phyloP scores from a whole-genome alignment of 208 protist species.

The Angomonas ambiguus region DNA sequence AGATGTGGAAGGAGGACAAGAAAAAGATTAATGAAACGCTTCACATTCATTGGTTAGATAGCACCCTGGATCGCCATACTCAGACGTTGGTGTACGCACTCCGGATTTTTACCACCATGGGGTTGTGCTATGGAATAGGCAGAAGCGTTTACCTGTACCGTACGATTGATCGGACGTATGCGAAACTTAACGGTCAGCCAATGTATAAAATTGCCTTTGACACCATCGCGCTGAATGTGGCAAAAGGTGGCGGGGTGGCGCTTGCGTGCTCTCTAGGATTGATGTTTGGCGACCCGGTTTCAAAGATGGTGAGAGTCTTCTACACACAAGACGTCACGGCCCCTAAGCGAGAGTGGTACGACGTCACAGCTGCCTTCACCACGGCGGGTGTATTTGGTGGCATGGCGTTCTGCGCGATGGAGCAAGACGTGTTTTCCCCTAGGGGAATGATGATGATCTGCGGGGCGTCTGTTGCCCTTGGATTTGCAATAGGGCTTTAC shows the following conservation, averaged over 20 bases:
- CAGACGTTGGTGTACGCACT: constrained; percentile 50
- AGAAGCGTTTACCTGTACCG: constrained; percentile 75
- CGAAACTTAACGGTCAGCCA: constrained; percentile 79
- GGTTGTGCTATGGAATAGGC: constrained; percentile 72
- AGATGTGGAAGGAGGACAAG: constrained; percentile 72
- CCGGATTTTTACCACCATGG: constrained; percentile 62
- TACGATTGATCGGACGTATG: constrained; percentile 88
- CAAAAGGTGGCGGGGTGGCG: constrained; percentile 54
- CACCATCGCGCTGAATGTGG: constrained; percentile 52
- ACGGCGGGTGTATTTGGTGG: constrained; percentile 45
- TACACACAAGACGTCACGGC: constrained; percentile 28
- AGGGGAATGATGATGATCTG: constrained; percentile 50
- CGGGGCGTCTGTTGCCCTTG: constrained; percentile 23
- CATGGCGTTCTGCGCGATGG: constrained; percentile 36
- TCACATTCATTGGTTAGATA: constrained; percentile 79
- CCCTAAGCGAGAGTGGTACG: constrained; percentile 60
- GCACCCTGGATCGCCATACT: constrained; percentile 54
- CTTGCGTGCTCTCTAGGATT: constrained; percentile 44
- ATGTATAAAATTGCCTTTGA: constrained; percentile 54
- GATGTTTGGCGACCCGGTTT: constrained; percentile 38
- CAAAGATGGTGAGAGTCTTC: constrained; percentile 22
- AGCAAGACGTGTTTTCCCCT: constrained; percentile 47
- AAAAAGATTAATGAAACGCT: constrained; percentile 45
- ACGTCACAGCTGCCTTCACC: constrained; percentile 37
- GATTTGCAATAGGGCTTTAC: constrained; percentile 27